Base-by-base conservation (phyloP, 2,329 filamentous ascomycete genomes). In the Cladosporium sp. region DNA sequence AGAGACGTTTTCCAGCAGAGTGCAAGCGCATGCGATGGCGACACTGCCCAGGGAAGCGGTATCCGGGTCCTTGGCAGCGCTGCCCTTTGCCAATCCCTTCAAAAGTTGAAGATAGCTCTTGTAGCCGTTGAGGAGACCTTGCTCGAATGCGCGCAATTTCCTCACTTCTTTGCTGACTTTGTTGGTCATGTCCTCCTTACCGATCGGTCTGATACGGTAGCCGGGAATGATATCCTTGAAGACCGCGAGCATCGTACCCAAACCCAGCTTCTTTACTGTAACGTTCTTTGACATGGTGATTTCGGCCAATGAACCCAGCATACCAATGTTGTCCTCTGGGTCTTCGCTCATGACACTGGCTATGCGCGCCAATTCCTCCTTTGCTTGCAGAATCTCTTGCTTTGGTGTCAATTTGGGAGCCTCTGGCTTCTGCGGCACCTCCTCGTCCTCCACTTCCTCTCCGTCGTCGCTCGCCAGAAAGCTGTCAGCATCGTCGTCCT, bases 201-300 rank as follows among this genome's bases (percentile, higher is more conserved):
- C 83, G 4, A 92, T 81, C 1, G 92, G 91, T 21, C 95, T 89
- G 81, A 99, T 98, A 67, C 95, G 86, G 77, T 99, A 99, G 26
- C 95, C 95, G 0, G 95, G 95, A 66, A 99, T 98, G 56, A 97
- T 86, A 78, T 98, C 95, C 77, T 94, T 97, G 83, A 94, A 99
- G 14, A 98, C 88, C 0, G 93, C 87, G 76, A 95, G 85, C 78
- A 97, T 93, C 26, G 95, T 92, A 57, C 89, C 91, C 69, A 99
- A 81, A 7, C 91, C 89, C 67, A 99, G 84, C 78, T 96, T 97
- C 80, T 91, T 89, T 62, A 99, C 89, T 1, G 90, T 88, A 16
- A 86, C 78, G 68, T 93, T 88, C 16, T 83, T 83, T 8, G 90
- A 89, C 64, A 88, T 83, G 23, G 89, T 89, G 70, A 96, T 86